These are phyloP conservation scores for Mortierella antarctica DNA, from an alignment of 192 early-diverging fungal genomes.

Conservation along the genomic window DNA sequence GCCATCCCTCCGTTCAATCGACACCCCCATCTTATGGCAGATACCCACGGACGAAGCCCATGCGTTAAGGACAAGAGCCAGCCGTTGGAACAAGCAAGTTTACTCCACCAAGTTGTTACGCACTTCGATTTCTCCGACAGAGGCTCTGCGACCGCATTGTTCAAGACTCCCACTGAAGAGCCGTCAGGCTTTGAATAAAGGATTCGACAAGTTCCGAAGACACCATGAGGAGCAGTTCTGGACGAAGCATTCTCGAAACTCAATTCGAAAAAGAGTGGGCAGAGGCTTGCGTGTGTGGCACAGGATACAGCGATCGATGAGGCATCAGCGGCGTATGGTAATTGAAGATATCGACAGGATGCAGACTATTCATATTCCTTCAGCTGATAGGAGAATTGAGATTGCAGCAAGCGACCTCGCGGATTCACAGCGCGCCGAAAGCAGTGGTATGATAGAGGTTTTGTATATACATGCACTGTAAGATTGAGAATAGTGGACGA, in stretches of 20 bases:
- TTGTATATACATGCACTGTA: too few species aligned
- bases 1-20: too few species aligned
- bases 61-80: too few species aligned
- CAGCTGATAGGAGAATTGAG: slow-evolving; percentile 12
- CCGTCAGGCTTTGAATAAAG: neutral
- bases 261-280: too few species aligned
- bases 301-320: slow-evolving; percentile 20
- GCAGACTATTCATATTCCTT: neutral
- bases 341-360: slow-evolving; percentile 11
- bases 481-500: too few species aligned
- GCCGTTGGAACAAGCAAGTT: slow-evolving; percentile 26
- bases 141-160: slow-evolving; percentile 13
- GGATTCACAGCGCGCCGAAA: too few species aligned
- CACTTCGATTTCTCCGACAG: slow-evolving; percentile 10
- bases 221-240: slow-evolving; percentile 25
- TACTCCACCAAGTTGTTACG: slow-evolving; percentile 12
- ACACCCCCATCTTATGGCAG: too few species aligned
- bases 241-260: too few species aligned
- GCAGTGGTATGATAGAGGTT: too few species aligned
- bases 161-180: slow-evolving; percentile 8
- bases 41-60: too few species aligned
- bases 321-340: slow-evolving; percentile 25
- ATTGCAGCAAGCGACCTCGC: too few species aligned
- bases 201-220: slow-evolving; percentile 5
- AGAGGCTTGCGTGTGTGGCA: slow-evolving; percentile 17